Evolutionary conservation across 805 yeast species (phyloP).

Genomic region (Limtongozyma cylindracea): DNA sequence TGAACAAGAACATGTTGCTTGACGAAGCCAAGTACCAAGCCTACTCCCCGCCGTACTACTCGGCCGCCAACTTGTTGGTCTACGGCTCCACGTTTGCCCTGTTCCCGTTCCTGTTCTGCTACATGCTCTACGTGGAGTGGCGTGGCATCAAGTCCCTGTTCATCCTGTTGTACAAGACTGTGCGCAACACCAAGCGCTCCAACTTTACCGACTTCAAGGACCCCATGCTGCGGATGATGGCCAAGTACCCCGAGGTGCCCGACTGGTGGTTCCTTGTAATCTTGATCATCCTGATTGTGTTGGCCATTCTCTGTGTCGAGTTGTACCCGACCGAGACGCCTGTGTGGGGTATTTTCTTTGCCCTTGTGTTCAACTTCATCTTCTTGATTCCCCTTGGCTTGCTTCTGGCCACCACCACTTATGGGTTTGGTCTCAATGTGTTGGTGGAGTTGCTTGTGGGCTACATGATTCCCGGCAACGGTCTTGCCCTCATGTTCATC

Average conservation of each 20-base stretch:
- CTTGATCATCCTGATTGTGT: slow-evolving; percentile 16
- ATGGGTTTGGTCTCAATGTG: slow-evolving; percentile 31
- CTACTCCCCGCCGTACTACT: slow-evolving; percentile 7
- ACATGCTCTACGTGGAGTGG: slow-evolving; percentile 2
- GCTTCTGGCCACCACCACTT: slow-evolving; percentile 35
- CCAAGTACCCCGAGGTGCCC: slow-evolving; percentile 41
- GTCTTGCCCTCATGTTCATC: slow-evolving; percentile 31
- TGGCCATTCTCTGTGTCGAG: slow-evolving; percentile 17
- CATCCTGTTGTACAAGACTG: slow-evolving; percentile 1
- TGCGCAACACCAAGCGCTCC: slow-evolving; percentile 4
- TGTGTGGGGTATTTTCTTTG: slow-evolving; percentile 35
- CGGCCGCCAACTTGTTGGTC: slow-evolving; percentile 7
- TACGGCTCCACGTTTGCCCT: slow-evolving; percentile 7
- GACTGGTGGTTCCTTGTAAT: slow-evolving; percentile 39
- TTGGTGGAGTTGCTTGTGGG: slow-evolving; percentile 41
- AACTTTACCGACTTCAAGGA: slow-evolving; percentile 10
- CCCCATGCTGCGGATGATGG: slow-evolving; percentile 32
- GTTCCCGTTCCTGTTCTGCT: slow-evolving; percentile 6
- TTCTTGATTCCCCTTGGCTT: slow-evolving; percentile 38
- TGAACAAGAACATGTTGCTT: slow-evolving; percentile 1
- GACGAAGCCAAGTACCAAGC: slow-evolving; percentile 3
- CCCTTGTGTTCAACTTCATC: slow-evolving; percentile 23
- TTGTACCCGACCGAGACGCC: slow-evolving; percentile 29
- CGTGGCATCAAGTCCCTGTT: slow-evolving; percentile 2
- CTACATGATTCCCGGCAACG: slow-evolving; percentile 36